Evolutionary conservation across 164 flowering plant genomes (phyloP).

Genomic region (Aristolochia californica): DNA sequence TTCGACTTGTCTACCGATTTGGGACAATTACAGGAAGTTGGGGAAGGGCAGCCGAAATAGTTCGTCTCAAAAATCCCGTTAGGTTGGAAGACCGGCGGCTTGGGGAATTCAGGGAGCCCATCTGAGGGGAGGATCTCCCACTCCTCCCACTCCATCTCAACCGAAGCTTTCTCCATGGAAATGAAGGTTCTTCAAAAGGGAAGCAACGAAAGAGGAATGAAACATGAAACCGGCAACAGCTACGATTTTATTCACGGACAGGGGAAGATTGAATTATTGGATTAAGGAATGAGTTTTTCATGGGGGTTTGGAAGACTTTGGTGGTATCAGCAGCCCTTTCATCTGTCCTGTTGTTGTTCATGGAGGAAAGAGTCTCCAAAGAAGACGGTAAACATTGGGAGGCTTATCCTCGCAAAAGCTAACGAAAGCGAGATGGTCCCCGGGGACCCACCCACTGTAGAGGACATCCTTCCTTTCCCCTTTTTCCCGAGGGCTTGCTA

Average conservation of each 20-base stretch:
- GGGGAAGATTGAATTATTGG: constrained; percentile 14
- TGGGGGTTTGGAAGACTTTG: constrained; percentile 12
- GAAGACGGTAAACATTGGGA: constrained; percentile 1
- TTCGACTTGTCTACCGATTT: constrained; percentile 2
- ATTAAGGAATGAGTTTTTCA: constrained; percentile 18
- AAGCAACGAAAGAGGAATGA: neutral
- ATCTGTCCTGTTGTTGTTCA: constrained; percentile 15
- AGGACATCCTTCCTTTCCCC: neutral
- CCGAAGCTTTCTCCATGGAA: constrained; percentile 9
- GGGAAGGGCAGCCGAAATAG: constrained; percentile 34
- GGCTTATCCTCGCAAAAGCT: constrained; percentile 26
- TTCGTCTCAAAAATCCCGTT: constrained; percentile 23
- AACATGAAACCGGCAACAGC: neutral
- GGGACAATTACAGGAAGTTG: constrained; percentile 3
- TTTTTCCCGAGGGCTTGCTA: constrained; percentile 3
- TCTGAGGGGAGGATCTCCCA: constrained; percentile 42
- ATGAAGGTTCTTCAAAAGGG: neutral
- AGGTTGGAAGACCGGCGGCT: neutral
- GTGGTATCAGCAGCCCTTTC: neutral
- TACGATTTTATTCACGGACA: neutral
- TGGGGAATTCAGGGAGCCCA: constrained; percentile 21
- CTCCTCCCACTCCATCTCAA: constrained; percentile 38
- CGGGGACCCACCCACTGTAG: constrained; percentile 20
- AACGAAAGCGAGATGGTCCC: constrained; percentile 20
- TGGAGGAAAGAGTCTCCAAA: constrained; percentile 14